Base-by-base conservation (phyloP, 2,329 filamentous ascomycete genomes). In the Triangularia setosa region DNA sequence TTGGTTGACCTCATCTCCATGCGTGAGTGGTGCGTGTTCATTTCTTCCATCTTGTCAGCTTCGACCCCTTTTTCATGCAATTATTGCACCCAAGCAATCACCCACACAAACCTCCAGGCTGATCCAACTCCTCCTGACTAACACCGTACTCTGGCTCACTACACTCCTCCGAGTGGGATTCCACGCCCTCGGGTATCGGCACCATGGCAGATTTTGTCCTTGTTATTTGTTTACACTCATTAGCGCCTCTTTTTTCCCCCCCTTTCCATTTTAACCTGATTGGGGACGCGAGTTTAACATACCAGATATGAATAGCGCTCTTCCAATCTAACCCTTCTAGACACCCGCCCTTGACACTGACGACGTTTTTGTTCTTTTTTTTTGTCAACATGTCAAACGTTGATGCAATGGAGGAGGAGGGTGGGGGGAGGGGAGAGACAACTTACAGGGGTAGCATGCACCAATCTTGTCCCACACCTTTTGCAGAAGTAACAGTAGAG, bases 311-410 rank as follows among this genome's bases (percentile, higher is more conserved):
- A 68, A 85, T 84, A 27, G 86, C 87, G 2, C 74, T 77, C 12
- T 74, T 78, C 84, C 87, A 86, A 74, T 87, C 82, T 21, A 91
- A 76, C 1, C 83, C 86, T 5, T 87, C 82, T 55, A 91, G 79
- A 71, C 88, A 89, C 48, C 87, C 88, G 11, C 85, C 88, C 72
- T 90, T 90, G 55, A 91, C 82, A 16, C 84, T 85, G 48, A 89
- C 82, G 57, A 87, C 81, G 65, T 84, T 82, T 69, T 88, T 85
- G 24, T 55, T 55, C 40, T 48, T 7, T 9, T 48, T 11, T n/a
- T 40, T 40, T 40, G 30, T 33, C 30, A 33, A 12, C 30, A 28
- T 4, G 4, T 28, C 27, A 28, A 28, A 8, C 4, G 27, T 8
- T 28, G 27, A 8, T 4, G 27, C 4, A 28, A 28, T 4, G 8